Conservation (phyloP, 129 eudicot genomes). For the Heracleum sosnowskyi region DNA sequence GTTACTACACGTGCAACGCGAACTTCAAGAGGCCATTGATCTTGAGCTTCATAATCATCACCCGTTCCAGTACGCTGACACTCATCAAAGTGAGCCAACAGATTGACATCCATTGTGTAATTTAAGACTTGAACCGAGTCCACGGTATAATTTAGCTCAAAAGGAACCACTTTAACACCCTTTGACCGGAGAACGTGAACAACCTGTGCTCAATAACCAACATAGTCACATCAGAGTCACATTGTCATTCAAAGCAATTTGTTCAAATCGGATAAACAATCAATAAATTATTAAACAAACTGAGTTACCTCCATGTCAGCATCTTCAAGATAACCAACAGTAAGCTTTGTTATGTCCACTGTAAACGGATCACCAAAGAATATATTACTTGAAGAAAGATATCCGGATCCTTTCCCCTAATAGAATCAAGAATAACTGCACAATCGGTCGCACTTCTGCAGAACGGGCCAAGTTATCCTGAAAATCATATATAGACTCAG, state of each 20-base stretch:
- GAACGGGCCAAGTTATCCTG: too few species aligned
- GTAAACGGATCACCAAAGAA: slow-evolving; percentile 50
- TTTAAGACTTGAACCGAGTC: slow-evolving; percentile 87
- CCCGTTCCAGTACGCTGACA: slow-evolving; percentile 81
- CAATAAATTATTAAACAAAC: background rate
- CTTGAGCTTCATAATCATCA: slow-evolving; percentile 82
- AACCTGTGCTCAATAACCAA: slow-evolving; percentile 38
- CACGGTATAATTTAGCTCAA: slow-evolving; percentile 59
- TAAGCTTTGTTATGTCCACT: slow-evolving; percentile 51
- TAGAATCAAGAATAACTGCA: too few species aligned
- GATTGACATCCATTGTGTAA: slow-evolving; percentile 92
- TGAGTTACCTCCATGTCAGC: slow-evolving; percentile 51
- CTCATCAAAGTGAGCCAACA: slow-evolving; percentile 87
- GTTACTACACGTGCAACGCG: slow-evolving; percentile 72
- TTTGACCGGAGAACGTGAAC: slow-evolving; percentile 57
- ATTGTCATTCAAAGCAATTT: background rate
- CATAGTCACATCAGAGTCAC: background rate
- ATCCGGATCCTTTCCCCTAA: slow-evolving; percentile 75
- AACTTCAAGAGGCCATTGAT: slow-evolving; percentile 91
- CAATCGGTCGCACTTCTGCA: too few species aligned
- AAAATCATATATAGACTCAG: too few species aligned
- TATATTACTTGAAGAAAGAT: slow-evolving; percentile 61
- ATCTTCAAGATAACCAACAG: slow-evolving; percentile 63
- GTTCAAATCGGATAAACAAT: background rate
- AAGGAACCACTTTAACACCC: slow-evolving; percentile 86